Conservation (phyloP, 1,284 basidiomycete species). For the Ganoderma leucocontextum region DNA sequence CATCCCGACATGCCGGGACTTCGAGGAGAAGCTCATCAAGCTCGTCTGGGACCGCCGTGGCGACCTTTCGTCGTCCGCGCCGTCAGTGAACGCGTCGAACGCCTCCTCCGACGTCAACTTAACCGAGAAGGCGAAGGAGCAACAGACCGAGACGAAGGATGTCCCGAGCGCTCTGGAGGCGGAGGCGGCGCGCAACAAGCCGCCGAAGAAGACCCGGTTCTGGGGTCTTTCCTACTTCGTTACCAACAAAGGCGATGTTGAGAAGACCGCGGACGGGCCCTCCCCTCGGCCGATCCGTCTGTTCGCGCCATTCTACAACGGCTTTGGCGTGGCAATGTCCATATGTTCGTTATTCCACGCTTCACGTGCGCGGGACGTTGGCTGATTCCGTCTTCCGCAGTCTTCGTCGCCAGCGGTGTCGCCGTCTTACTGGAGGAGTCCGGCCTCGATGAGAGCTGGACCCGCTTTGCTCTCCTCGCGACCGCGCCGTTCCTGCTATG, state of each 20-base stretch:
- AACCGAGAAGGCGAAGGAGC: slow-evolving; percentile 47
- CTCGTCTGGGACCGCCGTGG: slow-evolving; percentile 76
- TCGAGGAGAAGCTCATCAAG: slow-evolving; percentile 82
- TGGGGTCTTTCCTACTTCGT: slow-evolving; percentile 50
- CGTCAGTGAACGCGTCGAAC: slow-evolving; percentile 47
- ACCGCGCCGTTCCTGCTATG: slow-evolving; percentile 77
- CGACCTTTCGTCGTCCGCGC: slow-evolving; percentile 44
- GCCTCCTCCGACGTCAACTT: slow-evolving; percentile 62
- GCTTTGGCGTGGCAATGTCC: slow-evolving; percentile 70
- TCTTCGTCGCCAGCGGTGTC: slow-evolving; percentile 69
- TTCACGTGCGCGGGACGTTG: background rate
- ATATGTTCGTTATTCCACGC: slow-evolving; percentile 57
- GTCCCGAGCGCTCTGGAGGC: slow-evolving; percentile 40
- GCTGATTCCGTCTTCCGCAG: slow-evolving; percentile 42
- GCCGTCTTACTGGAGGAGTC: slow-evolving; percentile 69
- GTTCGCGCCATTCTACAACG: slow-evolving; percentile 81
- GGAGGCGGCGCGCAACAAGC: slow-evolving; percentile 38
- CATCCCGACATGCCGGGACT: slow-evolving; percentile 67
- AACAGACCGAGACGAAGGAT: slow-evolving; percentile 27
- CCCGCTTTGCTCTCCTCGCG: slow-evolving; percentile 69
- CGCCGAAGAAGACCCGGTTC: slow-evolving; percentile 36
- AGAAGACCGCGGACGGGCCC: slow-evolving; percentile 52
- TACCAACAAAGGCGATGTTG: slow-evolving; percentile 50
- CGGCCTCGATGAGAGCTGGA: slow-evolving; percentile 70
- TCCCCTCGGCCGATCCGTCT: slow-evolving; percentile 65